These are phyloP conservation scores for Kalaharituber pfeilii DNA, from an alignment of 2,329 filamentous ascomycete species.

Conservation along the genomic window DNA sequence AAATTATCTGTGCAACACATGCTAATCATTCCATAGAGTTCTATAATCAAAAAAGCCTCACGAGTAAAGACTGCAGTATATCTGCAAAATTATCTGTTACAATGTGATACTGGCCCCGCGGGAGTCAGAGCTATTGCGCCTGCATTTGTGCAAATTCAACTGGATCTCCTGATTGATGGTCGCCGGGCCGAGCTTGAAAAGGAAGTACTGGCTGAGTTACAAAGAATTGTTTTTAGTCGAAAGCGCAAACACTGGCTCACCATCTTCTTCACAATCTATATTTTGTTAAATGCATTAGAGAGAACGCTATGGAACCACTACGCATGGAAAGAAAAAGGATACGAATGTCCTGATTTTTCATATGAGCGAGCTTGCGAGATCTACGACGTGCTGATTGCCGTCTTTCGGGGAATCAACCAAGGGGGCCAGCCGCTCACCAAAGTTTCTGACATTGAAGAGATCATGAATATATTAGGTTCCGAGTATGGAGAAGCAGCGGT, in stretches of 20 bases:
- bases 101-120: not conserved
- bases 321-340: not conserved
- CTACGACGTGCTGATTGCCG: not conserved
- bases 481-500: not conserved
- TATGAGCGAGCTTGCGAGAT: not conserved
- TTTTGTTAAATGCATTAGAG: not conserved
- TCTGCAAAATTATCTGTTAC: not conserved
- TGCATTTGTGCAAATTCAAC: not conserved
- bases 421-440: not conserved
- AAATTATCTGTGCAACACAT: not conserved
- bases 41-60: not conserved
- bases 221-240: not conserved
- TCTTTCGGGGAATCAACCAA: not conserved
- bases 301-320: not conserved
- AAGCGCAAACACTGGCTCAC: not conserved
- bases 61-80: not conserved
- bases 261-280: not conserved
- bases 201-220: not conserved
- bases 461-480: not conserved
- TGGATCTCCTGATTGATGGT: not conserved
- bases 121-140: not conserved
- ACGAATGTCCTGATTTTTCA: not conserved
- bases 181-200: not conserved
- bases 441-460: not conserved
- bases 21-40: not conserved